Evolutionary conservation across 305 asterid genomes (phyloP).

Genomic region (Fraxinus sp.): DNA sequence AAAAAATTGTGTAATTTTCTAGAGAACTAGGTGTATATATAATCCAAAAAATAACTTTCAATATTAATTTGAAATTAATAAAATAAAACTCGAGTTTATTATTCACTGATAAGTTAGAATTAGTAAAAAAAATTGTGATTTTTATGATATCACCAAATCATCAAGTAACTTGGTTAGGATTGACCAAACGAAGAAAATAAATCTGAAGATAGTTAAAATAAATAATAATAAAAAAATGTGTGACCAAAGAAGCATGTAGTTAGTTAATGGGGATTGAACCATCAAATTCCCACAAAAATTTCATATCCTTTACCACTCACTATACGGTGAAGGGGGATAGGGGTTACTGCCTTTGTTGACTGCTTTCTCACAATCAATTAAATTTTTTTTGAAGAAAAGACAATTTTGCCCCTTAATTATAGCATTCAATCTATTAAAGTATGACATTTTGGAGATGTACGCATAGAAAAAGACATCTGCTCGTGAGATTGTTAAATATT

Average conservation of each 20-base stretch:
- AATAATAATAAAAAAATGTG: background rate
- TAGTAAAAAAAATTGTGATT: no score
- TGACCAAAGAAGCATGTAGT: background rate
- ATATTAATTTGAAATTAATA: no score
- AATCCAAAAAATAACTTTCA: background rate
- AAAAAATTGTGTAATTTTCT: no score
- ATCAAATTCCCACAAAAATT: no score
- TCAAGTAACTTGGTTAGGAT: no score
- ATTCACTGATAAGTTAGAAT: background rate
- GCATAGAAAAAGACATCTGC: background rate
- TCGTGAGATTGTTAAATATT: background rate
- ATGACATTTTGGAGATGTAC: background rate
- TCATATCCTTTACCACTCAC: no score
- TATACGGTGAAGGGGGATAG: no score
- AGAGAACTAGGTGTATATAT: background rate
- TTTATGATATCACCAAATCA: no score
- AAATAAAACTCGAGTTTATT: background rate
- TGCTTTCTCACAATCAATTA: background rate
- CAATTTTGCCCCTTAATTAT: background rate
- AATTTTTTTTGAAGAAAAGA: background rate
- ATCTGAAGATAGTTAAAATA: no score
- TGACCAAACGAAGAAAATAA: no score
- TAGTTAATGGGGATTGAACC: no score
- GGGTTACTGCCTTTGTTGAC: background rate
- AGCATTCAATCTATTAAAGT: background rate